Evolutionary conservation across 164 flowering plant species (phyloP), one percentile per base, ranked within the genome.

Genomic region (Liquidambar formosana): DNA sequence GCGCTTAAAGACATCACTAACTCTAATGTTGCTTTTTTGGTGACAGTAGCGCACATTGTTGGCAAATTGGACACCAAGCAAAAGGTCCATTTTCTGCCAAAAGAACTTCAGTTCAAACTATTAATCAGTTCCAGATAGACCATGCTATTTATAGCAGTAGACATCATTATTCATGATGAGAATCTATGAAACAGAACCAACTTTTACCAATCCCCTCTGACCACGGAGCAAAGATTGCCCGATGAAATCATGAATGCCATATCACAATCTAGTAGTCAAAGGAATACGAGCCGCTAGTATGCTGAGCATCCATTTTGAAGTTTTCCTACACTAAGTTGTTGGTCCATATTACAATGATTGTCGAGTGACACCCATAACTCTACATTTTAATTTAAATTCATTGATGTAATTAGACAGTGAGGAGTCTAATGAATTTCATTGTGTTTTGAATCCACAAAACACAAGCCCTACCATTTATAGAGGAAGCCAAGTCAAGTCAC

Each of bases 121-220:
- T 63, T 46, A 38, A 59, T 52, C 46, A 74, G 77, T 65, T 62
- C 61, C 41, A 44, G 12, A 51, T 69, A 69, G 73, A 69, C 66
- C 19, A 27, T 66, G 27, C 53, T 10, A 57, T 22, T 22, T 22
- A 65, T 57, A 45, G 18, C 69, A 33, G 58, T 14, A 23, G 49
- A 46, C 46, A 57, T 38, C 23, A 47, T 48, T 6, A 48, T 8
- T 25, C 56, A 64, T 28, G 45, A 58, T 18, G 44, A 28, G 25
- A 65, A 61, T 43, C 66, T 57, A 12, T 57, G 56, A 58, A 65
- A 15, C 16, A 57, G 61, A 72, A 61, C 27, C 43, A 67, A 43
- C 12, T 19, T 54, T 48, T 15, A 26, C 38, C 22, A 26, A 64
- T 52, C 22, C 67, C 26, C 64, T 41, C 22, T 25, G 38, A 47